Evolutionary conservation across 2,329 filamentous ascomycete genomes (phyloP).

Genomic region (Tolypocladium ovalisporum): DNA sequence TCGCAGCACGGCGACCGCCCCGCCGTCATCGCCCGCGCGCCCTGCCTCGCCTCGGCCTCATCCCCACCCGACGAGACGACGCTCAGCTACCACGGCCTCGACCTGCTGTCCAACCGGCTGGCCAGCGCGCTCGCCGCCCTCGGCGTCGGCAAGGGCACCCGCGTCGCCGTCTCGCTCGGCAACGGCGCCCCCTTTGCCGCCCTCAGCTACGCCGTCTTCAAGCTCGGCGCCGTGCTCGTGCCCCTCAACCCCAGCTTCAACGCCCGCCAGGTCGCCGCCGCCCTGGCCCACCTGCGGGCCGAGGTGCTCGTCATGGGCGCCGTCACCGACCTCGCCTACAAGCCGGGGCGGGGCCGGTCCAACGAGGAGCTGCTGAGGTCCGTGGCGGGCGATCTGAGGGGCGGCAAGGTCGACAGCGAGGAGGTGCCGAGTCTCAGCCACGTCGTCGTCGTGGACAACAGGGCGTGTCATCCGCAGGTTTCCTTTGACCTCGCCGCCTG

Average conservation of each 20-base stretch:
- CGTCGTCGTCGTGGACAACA: constrained; percentile 74
- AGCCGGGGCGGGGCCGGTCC: constrained; percentile 40
- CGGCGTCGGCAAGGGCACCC: constrained; percentile 57
- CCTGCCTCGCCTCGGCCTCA: constrained; percentile 28
- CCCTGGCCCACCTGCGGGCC: constrained; percentile 63
- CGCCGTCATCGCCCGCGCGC: constrained; percentile 43
- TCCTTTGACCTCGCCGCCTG: constrained; percentile 31
- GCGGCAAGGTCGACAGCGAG: constrained; percentile 20
- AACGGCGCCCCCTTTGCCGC: constrained; percentile 78
- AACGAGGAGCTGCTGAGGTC: constrained; percentile 36
- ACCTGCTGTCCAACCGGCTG: constrained; percentile 64
- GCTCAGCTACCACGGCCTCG: constrained; percentile 66
- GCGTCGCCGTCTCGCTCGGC: constrained; percentile 12
- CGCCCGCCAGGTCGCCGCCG: constrained; percentile 62
- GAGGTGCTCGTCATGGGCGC: constrained; percentile 73
- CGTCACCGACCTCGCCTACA: constrained; percentile 72
- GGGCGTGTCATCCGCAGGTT: constrained; percentile 32
- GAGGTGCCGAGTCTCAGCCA: constrained; percentile 58
- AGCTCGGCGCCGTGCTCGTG: constrained; percentile 88
- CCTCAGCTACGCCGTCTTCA: constrained; percentile 82
- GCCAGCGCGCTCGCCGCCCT: constrained; percentile 58
- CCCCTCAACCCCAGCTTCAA: constrained; percentile 90
- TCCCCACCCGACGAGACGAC: constrained; percentile 43
- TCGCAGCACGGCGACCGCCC: constrained; percentile 51
- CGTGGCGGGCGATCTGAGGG: constrained; percentile 31